Conservation (phyloP, 495 filamentous ascomycete genomes). For the Mytilinidion resinicola region DNA sequence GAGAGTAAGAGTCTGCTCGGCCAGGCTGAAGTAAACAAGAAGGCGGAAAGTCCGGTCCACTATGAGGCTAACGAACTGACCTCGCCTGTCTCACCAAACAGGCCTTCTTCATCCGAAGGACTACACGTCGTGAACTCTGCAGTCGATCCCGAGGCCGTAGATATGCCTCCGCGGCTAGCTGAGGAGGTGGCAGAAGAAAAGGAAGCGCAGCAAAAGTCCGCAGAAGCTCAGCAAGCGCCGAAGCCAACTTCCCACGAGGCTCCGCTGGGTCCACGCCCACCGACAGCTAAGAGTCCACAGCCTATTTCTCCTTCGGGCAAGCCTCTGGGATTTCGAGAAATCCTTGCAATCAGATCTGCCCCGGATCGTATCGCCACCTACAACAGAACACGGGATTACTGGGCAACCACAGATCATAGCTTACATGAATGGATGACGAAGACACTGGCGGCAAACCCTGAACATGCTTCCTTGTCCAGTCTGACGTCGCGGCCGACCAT, state of each 20-base stretch:
- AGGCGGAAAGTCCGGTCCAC: background rate
- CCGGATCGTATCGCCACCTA: constrained; percentile 63
- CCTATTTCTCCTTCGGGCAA: constrained; percentile 13
- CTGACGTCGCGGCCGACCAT: constrained; percentile 24
- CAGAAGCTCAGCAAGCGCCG: background rate
- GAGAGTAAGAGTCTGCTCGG: too few species aligned
- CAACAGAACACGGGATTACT: constrained; percentile 61
- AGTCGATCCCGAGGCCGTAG: constrained; percentile 24
- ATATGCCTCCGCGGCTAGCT: constrained; percentile 22
- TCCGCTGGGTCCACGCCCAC: background rate
- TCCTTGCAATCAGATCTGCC: constrained; percentile 54
- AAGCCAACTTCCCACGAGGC: background rate
- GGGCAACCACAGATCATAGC: constrained; percentile 65
- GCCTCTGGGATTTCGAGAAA: constrained; percentile 55
- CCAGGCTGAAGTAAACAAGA: background rate
- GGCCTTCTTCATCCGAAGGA: constrained; percentile 12
- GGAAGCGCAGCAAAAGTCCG: background rate
- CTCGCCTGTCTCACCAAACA: too few species aligned
- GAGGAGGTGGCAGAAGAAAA: constrained; percentile 3
- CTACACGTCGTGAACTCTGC: constrained; percentile 28
- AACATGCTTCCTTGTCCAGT: constrained; percentile 39
- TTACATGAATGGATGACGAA: constrained; percentile 64
- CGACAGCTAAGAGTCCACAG: background rate
- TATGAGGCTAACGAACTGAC: background rate
- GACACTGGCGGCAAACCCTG: constrained; percentile 45